Base-by-base conservation (phyloP, 192 early-diverging fungal species). In the Backusella morwellensis region DNA sequence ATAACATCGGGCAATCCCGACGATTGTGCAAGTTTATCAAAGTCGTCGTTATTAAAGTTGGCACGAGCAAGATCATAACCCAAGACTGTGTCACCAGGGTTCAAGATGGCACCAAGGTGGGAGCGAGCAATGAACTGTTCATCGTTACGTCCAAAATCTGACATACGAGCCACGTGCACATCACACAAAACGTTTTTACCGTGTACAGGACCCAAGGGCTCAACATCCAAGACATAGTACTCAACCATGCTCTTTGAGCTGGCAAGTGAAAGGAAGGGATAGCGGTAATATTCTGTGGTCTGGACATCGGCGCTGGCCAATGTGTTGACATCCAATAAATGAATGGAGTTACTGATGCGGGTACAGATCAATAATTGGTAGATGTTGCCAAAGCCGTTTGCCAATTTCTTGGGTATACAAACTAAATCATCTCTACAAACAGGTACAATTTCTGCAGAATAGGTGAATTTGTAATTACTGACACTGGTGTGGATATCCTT, bases 381-480 rank as follows among this genome's bases (percentile, higher is more conserved):
- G 15, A 97, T 95, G 77, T 96, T 93, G 56, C 95, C 94, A 71
- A 98, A 83, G 21, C 88, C 78, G 75, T 93, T 92, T 29, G 97
- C 95, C 44, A 97, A 78, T 83, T 97, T 98, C 26, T 87, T 84
- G 36, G 95, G 92, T 76, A 99, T 85, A 72, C 90, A 93, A 6
- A 98, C 85, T 74, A 99, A 80, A 86, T 99, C 98, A 82, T 99
- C 98, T 84, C 93, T 95, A 87, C 98, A 99, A 52, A 99, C 89
- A 38, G 98, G 98, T 66, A 95, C 93, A 76, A 99, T 85, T 84
- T 99, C 98, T 12, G 96, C 90, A 19, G 97, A 97, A 82, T 97
- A 98, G 38, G 95, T 93, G 83, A 96, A 99, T 84, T 97, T 97
- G 91, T 93, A 98, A 83, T 96, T 97, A 70, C 93, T 92, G 8